Evolutionary conservation across 495 filamentous ascomycete genomes (phyloP), one percentile per base, ranked within the genome.

Genomic region (Penicillium coprophilum): DNA sequence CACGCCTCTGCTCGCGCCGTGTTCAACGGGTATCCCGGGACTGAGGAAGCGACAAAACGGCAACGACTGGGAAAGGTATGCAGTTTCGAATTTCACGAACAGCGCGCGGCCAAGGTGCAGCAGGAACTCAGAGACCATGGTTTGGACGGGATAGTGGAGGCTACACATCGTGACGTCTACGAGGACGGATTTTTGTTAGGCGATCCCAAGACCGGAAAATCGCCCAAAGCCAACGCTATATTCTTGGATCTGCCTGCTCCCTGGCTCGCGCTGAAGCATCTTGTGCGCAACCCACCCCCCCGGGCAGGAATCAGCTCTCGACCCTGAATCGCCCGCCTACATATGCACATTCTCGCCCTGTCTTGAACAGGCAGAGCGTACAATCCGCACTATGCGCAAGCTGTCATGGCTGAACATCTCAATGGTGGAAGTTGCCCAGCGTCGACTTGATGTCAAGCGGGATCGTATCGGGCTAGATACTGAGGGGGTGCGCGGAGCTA

Each of bases 341-440:
- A 75, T 98, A 57, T 98, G 94, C 72, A 93, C 92, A 3, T 98
- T 98, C 76, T 92, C 87, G 8, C 94, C 94, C 0, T 98, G 94
- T 69, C 92, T 98, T 63, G 94, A 98, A 72, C 94, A 98, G 71
- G 92, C 92, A 9, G 87, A 87, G 30, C 81, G 83, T 36, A 97
- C 95, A 0, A 84, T 96, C 48, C 84, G 87, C 40, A 77, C 81
- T 1, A 80, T 98, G 65, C 87, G 92, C 39, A 78, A 85, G 28
- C 74, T 89, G 3, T 88, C 87, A 54, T 98, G 94, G 95, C 77
- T 92, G n/a, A 84, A 90, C 41, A 92, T 97, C 62, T 82, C 86
- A 40, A 96, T 96, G 91, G 87, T 91, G 5, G 93, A 97, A 71
- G 78, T 97, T 11, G 76, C 83, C 3, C 83, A 96, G 58, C 78